Evolutionary conservation across 2,329 filamentous ascomycete species (phyloP), one percentile per base, ranked within the genome.

Genomic region (Botrytis porri): DNA sequence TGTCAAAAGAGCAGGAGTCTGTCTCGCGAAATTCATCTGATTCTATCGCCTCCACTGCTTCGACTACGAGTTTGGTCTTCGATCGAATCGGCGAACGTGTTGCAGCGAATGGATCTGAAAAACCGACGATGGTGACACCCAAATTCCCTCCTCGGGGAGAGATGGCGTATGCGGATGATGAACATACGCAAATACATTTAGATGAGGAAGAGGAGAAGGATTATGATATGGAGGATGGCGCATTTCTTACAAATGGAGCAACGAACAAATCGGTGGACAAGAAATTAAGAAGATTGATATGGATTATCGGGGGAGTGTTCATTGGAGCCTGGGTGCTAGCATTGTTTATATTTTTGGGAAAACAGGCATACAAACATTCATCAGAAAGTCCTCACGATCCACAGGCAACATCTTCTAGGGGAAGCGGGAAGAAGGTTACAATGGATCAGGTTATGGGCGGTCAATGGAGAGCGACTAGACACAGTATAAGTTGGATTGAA

Each of bases 41-140:
- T 39, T 93, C 93, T 5, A 82, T 88, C 63, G 93, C 92, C n/a
- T 92, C 91, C 59, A 61, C 70, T 59, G 90, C 90, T n/a, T 96
- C 93, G 48, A 95, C 93, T 18, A 94, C 92, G 6, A 95, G 93
- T 78, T 86, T 96, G 22, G 89, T 96, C 71, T 93, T 96, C 80
- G 93, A 96, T 77, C 89, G 91, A 75, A 87, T 95, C 76, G 87
- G 88, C 78, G 90, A 93, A 80, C 76, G 77, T 37, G 76, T 73
- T 35, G 74, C 73, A 39, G 76, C 75, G 39, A 74, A 75, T 69
- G 75, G 73, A 48, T 57, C 71, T 29, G 48, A 73, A 72, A 78
- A 77, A 67, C 72, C 75, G 39, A 75, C 76, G 48, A 78, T 78
- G 77, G 78, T 75, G 18, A 79, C 77, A 48, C 76, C 78, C 9